Percentiles rank a stretch among this genome's conserved stretches.
Evolutionary conservation across 1,284 basidiomycete species (phyloP).

Genomic region (Flammula alnicola): DNA sequence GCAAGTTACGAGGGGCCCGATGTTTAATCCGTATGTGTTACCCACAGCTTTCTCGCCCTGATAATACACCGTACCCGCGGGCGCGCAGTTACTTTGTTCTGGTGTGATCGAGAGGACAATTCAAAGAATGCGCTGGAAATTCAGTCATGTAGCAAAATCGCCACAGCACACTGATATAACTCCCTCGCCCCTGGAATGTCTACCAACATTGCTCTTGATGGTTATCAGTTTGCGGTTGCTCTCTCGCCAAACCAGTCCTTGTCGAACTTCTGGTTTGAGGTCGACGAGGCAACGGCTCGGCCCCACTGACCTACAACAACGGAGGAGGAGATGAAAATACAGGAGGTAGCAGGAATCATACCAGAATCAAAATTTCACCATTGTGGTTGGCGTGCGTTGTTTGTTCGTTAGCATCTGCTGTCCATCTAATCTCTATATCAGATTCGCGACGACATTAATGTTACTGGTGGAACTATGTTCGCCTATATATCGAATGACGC

Average conservation of each 20-base stretch:
- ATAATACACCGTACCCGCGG: not conserved
- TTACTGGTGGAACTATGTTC: not conserved
- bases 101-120: constrained; percentile 5
- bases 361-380: not conserved
- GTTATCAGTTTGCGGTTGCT: not conserved
- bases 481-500: not conserved
- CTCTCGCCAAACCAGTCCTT: not conserved
- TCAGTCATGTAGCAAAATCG: not conserved
- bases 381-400: not conserved
- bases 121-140: not conserved
- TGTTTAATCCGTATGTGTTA: not conserved
- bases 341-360: no score
- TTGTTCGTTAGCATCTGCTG: not conserved
- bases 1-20: not conserved
- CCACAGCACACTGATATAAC: no score
- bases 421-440: not conserved
- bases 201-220: not conserved
- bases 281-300: not conserved
- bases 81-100: constrained; percentile 4
- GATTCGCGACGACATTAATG: not conserved
- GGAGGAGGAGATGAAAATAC: not conserved
- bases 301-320: not conserved
- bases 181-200: not conserved
- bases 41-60: not conserved
- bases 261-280: constrained; percentile 3